Conservation (phyloP, 345 rosid species). For the Eucalyptus camaldulensis region DNA sequence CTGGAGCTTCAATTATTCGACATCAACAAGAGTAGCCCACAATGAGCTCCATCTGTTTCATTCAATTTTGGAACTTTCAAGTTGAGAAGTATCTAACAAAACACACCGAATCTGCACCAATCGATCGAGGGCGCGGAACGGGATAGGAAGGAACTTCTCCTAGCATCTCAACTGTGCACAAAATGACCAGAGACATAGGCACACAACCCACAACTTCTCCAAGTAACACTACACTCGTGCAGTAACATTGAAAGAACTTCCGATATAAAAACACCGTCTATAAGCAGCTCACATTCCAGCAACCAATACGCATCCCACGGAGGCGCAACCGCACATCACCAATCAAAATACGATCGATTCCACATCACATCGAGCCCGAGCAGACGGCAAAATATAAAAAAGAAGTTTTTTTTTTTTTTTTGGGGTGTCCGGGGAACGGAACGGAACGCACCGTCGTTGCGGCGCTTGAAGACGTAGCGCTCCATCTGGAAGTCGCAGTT, state of each 20-base stretch:
- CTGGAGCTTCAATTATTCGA: too few species aligned
- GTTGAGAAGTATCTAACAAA: too few species aligned
- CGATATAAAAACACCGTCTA: not conserved
- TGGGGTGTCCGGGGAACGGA: not conserved
- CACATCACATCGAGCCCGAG: not conserved
- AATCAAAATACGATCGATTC: not conserved
- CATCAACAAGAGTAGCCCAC: too few species aligned
- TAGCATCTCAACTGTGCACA: not conserved
- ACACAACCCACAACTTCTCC: not conserved
- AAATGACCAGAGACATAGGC: not conserved
- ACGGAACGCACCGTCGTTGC: conserved; percentile 54
- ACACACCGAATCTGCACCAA: not conserved
- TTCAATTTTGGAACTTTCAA: too few species aligned
- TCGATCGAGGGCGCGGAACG: not conserved
- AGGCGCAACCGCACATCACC: not conserved
- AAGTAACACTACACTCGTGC: not conserved
- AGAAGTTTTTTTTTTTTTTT: too few species aligned
- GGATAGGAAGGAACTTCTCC: not conserved
- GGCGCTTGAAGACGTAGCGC: conserved; percentile 87
- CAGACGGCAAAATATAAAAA: not conserved
- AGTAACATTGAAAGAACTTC: not conserved
- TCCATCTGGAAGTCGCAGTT: conserved; percentile 93
- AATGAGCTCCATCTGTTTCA: too few species aligned
- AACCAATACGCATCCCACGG: not conserved
- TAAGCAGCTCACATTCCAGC: not conserved